Evolutionary conservation across 2,329 filamentous ascomycete genomes (phyloP), one percentile per base, ranked within the genome.

Genomic region (Hirsutella rhossiliensis): DNA sequence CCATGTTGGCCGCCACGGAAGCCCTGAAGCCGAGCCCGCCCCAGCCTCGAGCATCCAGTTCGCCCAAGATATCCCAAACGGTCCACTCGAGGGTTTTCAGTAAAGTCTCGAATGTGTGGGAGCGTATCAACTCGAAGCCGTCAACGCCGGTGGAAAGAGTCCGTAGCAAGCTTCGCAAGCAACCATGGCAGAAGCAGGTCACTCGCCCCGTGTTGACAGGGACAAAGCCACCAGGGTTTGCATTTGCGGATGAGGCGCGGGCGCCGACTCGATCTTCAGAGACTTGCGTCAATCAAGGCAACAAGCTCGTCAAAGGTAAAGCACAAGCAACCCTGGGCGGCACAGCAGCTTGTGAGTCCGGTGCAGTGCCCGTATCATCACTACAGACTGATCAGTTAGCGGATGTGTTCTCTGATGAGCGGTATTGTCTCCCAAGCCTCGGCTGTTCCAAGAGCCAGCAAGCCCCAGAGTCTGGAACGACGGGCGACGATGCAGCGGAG

Each of bases 1-100:
- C 57, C 12, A 67, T 66, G 62, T 48, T 67, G 20, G 58, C 62
- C 11, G 60, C 62, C 6, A 62, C 56, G 2, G 46, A 62, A 30
- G 52, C 55, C 12, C 48, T 65, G 6, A 66, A 65, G 44, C 56
- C 62, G 23, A 49, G 46, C 4, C 44, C 49, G n/a, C 43, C 48
- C 7, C 47, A 45, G 3, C 40, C 43, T 5, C 32, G 41, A 23
- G 42, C 44, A 19, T 50, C 43, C 4, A 43, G 48, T 37, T 38
- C 45, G 23, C 52, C 55, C 15, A 59, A 57, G 39, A 46, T 58
- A 27, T 52, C 56, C 12, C 56, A 57, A 1, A 55, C 56, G 42
- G 51, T 56, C 9, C 54, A 56, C 5, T 57, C 55, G 4, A 62
- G 54, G 43, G 49, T 65, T 4, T 46, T 64, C 28, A 48, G 54